These are phyloP conservation scores for Candida sp. DNA, from an alignment of 1,139 yeast genomes.

Conservation along the genomic window DNA sequence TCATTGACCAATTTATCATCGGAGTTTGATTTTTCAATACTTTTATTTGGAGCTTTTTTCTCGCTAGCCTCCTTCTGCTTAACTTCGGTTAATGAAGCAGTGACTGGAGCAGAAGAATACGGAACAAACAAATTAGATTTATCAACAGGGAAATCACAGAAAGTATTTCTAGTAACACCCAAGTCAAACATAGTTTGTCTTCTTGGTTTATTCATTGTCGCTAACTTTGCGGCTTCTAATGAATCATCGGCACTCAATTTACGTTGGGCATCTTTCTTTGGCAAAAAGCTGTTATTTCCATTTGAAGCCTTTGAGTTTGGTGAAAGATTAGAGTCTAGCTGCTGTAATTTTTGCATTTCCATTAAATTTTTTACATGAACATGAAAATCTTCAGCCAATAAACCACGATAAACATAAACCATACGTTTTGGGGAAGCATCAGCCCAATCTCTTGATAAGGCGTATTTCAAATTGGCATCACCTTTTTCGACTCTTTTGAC, in stretches of 20 bases:
- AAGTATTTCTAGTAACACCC: constrained; percentile 43
- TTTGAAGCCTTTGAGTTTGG: constrained; percentile 3
- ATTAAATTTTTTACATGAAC: constrained; percentile 60
- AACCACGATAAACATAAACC: constrained; percentile 82
- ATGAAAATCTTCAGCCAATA: constrained; percentile 68
- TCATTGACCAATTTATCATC: constrained; percentile 11
- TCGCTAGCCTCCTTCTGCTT: constrained; percentile 9
- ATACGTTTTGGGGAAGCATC: constrained; percentile 84
- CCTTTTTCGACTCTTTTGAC: constrained; percentile 83
- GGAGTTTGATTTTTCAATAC: neutral
- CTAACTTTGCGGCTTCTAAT: constrained; percentile 23
- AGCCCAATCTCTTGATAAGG: constrained; percentile 84
- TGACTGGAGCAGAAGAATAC: constrained; percentile 72
- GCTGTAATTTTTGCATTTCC: constrained; percentile 31
- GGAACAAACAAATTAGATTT: constrained; percentile 61
- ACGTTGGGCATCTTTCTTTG: constrained; percentile 1
- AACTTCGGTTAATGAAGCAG: constrained; percentile 50
- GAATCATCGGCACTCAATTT: constrained; percentile 10
- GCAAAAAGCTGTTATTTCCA: neutral
- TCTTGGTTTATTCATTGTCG: constrained; percentile 32
- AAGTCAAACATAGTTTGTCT: constrained; percentile 49
- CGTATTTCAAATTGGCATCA: constrained; percentile 65
- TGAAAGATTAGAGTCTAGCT: constrained; percentile 6
- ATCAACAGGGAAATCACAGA: constrained; percentile 49
- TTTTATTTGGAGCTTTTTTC: constrained; percentile 5